A percentile compares a stretch with the other conserved stretches of the same genome.
Evolutionary conservation across 2,329 filamentous ascomycete genomes (phyloP).

Genomic region (Coniochaeta ligniaria): DNA sequence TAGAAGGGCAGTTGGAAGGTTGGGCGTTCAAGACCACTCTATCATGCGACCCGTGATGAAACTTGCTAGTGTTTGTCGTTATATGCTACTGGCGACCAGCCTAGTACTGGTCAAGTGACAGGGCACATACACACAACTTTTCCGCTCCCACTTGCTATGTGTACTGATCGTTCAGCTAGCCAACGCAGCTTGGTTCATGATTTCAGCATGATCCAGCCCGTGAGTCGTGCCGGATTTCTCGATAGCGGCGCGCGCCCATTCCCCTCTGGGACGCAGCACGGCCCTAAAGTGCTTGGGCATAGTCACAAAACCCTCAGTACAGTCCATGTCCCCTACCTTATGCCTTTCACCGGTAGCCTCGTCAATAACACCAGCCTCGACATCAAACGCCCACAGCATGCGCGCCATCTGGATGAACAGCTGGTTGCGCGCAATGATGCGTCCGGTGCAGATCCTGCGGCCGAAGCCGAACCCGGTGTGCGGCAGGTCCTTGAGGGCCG

Average conservation of each 20-base stretch:
- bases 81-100: too few relatives aligned
- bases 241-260: conserved; percentile 20
- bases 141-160: too few relatives aligned
- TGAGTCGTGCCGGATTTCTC: conserved; percentile 2
- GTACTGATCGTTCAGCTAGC: too few relatives aligned
- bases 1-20: too few relatives aligned
- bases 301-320: conserved; percentile 19
- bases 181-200: background rate
- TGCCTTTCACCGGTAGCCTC: conserved; percentile 12
- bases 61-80: too few relatives aligned
- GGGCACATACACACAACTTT: too few relatives aligned
- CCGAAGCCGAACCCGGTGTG: conserved; percentile 40
- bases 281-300: conserved; percentile 19
- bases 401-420: conserved; percentile 32
- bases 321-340: conserved; percentile 14
- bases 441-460: conserved; percentile 31
- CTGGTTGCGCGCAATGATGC: conserved; percentile 39
- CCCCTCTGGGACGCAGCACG: conserved; percentile 17
- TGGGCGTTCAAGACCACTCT: too few relatives aligned
- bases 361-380: conserved; percentile 21
- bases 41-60: too few relatives aligned
- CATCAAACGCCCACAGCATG: conserved; percentile 43
- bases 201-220: background rate
- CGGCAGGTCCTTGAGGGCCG: conserved; percentile 19
- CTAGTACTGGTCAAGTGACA: too few relatives aligned